Evolutionary conservation across 257 asterid genomes (phyloP).

Genomic region (Fraxinus anomala): DNA sequence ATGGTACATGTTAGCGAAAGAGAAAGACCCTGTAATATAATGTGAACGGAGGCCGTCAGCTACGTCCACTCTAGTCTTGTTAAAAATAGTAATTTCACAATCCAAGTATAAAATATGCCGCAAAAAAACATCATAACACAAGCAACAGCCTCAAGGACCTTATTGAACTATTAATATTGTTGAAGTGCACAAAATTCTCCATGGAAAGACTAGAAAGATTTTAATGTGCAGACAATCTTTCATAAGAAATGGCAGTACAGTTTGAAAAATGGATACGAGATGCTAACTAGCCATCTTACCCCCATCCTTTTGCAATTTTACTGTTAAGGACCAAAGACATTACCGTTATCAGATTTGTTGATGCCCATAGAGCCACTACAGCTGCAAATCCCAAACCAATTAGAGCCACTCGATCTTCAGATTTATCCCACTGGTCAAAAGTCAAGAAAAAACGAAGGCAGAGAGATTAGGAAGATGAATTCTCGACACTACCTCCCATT

Average conservation of each 20-base stretch:
- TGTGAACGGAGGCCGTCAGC: background rate
- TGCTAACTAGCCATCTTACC: too few species aligned
- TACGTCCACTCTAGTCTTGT: background rate
- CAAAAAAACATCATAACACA: background rate
- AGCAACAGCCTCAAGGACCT: background rate
- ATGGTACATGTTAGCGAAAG: background rate
- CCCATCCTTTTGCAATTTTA: background rate
- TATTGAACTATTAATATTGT: background rate
- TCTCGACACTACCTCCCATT: background rate
- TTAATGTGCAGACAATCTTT: too few species aligned
- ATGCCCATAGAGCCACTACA: slow-evolving; percentile 77
- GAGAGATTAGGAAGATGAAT: slow-evolving; percentile 13
- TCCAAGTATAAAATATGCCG: background rate
- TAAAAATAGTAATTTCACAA: background rate
- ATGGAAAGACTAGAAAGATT: background rate
- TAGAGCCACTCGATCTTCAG: slow-evolving; percentile 86
- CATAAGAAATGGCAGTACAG: too few species aligned
- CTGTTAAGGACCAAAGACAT: slow-evolving; percentile 19
- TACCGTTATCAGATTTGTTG: slow-evolving; percentile 68
- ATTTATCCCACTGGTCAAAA: slow-evolving; percentile 74
- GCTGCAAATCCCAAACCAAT: slow-evolving; percentile 90
- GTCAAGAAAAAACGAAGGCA: background rate
- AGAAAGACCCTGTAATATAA: background rate
- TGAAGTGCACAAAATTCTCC: background rate
- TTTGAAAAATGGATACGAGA: too few species aligned